phyloP scores from a whole-genome alignment of 2,329 filamentous ascomycete genomes.

The Aspergillus arachidicola region DNA sequence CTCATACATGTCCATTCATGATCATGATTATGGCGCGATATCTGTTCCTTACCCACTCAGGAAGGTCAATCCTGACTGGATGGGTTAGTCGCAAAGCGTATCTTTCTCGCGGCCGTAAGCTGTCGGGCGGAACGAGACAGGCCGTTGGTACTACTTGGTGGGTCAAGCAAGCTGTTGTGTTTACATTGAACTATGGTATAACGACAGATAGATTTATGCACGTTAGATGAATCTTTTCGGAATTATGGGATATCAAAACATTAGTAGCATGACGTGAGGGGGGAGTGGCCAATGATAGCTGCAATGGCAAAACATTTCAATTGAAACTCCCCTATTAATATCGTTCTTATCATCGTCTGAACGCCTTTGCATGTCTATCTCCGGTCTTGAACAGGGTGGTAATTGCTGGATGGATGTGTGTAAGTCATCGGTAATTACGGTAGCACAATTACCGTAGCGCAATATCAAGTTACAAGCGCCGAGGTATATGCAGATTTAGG shows the following conservation, averaged over 20 bases:
- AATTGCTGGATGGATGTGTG: neutral
- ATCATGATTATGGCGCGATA: neutral
- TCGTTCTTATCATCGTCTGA: neutral
- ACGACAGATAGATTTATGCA: neutral
- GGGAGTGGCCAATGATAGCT: neutral
- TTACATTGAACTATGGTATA: neutral
- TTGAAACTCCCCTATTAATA: neutral
- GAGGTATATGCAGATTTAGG: constrained; percentile 23
- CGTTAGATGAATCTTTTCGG: neutral
- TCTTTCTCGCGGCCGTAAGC: neutral
- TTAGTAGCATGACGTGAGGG: neutral
- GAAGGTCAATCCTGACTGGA: neutral
- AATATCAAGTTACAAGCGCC: constrained; percentile 10
- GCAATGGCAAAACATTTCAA: neutral
- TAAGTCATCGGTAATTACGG: neutral
- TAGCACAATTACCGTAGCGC: constrained; percentile 11
- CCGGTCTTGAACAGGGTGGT: neutral
- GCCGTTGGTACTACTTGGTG: neutral
- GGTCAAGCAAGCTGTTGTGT: neutral
- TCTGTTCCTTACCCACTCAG: neutral
- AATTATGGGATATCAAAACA: neutral
- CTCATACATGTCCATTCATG: neutral
- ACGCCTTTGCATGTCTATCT: neutral
- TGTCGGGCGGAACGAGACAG: neutral
- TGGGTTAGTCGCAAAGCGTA: neutral